A percentile compares a stretch with the other conserved stretches of the same genome.
Conservation (phyloP, 495 filamentous ascomycete genomes). For the Staphylotrichum tortipilum region DNA sequence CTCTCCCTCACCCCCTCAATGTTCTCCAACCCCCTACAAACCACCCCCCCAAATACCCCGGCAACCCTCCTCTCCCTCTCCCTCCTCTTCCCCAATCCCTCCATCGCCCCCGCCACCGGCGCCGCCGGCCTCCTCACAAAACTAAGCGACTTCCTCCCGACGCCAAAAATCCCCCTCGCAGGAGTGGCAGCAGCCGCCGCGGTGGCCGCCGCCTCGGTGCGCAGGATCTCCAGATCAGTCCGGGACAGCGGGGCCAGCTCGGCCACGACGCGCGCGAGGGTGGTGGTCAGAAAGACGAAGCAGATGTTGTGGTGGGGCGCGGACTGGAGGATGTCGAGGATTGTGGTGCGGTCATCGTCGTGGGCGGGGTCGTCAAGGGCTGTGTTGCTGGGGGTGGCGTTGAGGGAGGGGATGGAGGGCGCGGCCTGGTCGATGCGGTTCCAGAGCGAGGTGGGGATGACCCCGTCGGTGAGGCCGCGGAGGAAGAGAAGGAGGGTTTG, state of each 20-base stretch:
- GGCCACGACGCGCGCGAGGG: slow-evolving; percentile 46
- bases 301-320: slow-evolving; percentile 73
- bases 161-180: slow-evolving; percentile 22
- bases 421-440: slow-evolving; percentile 52
- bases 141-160: slow-evolving; percentile 19
- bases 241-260: slow-evolving; percentile 41
- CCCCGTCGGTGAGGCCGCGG: slow-evolving; percentile 60
- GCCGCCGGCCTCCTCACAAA: slow-evolving; percentile 27
- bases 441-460: slow-evolving; percentile 65
- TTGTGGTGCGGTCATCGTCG: slow-evolving; percentile 59
- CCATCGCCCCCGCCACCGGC: slow-evolving; percentile 19
- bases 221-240: slow-evolving; percentile 25
- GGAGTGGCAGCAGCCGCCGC: slow-evolving; percentile 8
- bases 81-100: slow-evolving; percentile 31
- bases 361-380: slow-evolving; percentile 21
- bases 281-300: slow-evolving; percentile 76
- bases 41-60: slow-evolving; percentile 39
- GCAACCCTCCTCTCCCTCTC: slow-evolving; percentile 37
- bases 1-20: slow-evolving; percentile 40
- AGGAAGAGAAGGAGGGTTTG: slow-evolving; percentile 65
- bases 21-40: slow-evolving; percentile 24
- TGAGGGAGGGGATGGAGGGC: slow-evolving; percentile 1
- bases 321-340: slow-evolving; percentile 64
- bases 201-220: not conserved
- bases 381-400: slow-evolving; percentile 2